phyloP scores from a whole-genome alignment of 2,329 filamentous ascomycete genomes.

The Pseudocercospora macadamiae region DNA sequence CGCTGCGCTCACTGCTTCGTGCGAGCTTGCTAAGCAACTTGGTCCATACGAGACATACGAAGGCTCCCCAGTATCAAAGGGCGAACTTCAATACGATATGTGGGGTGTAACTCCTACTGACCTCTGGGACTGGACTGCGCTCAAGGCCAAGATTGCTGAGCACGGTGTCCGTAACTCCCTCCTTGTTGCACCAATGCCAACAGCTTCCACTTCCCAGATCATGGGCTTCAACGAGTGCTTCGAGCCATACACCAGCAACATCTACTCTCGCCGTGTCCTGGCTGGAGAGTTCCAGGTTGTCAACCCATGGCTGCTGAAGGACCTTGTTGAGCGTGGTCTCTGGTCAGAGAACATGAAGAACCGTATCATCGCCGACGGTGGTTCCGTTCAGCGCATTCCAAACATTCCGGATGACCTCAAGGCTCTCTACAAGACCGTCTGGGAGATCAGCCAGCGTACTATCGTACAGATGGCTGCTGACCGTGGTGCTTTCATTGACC shows the following conservation, averaged over 20 bases:
- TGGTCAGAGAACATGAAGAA: constrained; percentile 99
- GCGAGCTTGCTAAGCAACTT: constrained; percentile 78
- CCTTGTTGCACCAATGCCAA: constrained; percentile 95
- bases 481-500: constrained; percentile 97
- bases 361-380: constrained; percentile 95
- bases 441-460: constrained; percentile 95
- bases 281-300: constrained; percentile 99
- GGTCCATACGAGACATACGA: constrained; percentile 89
- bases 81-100: constrained; percentile 97
- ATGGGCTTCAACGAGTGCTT: constrained; percentile 99
- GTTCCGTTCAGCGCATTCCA: constrained; percentile 94
- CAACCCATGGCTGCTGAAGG: constrained; percentile 98
- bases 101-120: constrained; percentile 93
- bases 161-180: constrained; percentile 94
- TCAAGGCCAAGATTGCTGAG: constrained; percentile 90
- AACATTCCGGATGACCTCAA: constrained; percentile 97
- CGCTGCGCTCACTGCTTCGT: constrained; percentile 85
- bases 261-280: constrained; percentile 96
- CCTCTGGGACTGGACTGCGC: constrained; percentile 91
- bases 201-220: constrained; percentile 95
- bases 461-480: constrained; percentile 98
- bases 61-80: constrained; percentile 91
- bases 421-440: constrained; percentile 97
- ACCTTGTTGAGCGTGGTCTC: constrained; percentile 94
- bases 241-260: constrained; percentile 99